phyloP scores from a whole-genome alignment of 371 early-diverging fungal genomes.

The Cokeromyces recurvatus region DNA sequence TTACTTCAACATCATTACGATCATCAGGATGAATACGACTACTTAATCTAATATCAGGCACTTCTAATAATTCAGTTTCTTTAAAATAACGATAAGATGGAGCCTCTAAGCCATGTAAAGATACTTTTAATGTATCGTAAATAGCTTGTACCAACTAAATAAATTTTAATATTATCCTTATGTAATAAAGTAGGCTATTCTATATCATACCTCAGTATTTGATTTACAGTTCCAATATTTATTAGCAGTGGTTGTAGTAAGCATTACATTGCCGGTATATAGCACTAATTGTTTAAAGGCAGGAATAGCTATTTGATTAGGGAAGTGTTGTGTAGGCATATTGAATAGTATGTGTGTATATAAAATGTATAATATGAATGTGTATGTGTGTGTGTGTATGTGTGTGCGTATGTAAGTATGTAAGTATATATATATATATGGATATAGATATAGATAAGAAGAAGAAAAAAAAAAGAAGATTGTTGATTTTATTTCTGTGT shows the following conservation, averaged over 20 bases:
- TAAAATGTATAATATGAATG: too few relatives aligned
- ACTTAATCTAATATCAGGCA: constrained; percentile 38
- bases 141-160: constrained; percentile 44
- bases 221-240: constrained; percentile 37
- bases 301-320: constrained; percentile 19
- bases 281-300: constrained; percentile 38
- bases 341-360: too few relatives aligned
- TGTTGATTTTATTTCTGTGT: too few relatives aligned
- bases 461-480: too few relatives aligned
- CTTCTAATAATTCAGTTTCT: constrained; percentile 26
- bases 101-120: constrained; percentile 19
- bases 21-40: constrained; percentile 39
- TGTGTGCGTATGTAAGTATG: too few relatives aligned
- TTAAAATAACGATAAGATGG: constrained; percentile 30
- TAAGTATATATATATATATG: too few relatives aligned
- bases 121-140: constrained; percentile 42
- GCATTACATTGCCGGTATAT: constrained; percentile 55
- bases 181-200: background rate
- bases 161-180: background rate
- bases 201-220: constrained; percentile 46
- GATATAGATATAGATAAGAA: too few relatives aligned
- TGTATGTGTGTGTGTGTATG: too few relatives aligned
- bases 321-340: constrained; percentile 26
- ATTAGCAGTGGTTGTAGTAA: constrained; percentile 34
- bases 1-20: constrained; percentile 49